Evolutionary conservation across 495 filamentous ascomycete species (phyloP).

Genomic region (Cryomyces minteri): DNA sequence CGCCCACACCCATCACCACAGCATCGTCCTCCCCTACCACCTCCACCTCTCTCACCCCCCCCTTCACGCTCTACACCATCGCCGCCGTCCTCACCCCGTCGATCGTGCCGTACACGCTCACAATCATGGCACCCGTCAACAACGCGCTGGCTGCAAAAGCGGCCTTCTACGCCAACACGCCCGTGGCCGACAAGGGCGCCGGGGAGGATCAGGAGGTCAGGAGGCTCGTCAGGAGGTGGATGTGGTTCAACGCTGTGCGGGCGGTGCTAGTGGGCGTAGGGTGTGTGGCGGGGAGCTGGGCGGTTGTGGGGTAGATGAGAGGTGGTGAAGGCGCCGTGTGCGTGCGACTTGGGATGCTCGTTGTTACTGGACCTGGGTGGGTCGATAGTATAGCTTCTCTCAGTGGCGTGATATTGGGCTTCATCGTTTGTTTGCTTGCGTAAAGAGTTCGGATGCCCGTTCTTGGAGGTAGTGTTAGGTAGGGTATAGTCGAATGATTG

Average conservation of each 20-base stretch:
- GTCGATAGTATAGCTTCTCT: too few species aligned
- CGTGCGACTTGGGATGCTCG: too few species aligned
- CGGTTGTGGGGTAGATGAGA: neutral
- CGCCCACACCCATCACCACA: neutral
- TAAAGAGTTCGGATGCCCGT: too few species aligned
- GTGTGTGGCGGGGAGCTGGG: neutral
- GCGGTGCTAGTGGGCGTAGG: neutral
- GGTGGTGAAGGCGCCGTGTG: too few species aligned
- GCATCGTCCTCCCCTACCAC: neutral
- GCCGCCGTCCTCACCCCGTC: neutral
- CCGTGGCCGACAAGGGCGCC: neutral
- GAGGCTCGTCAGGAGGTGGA: constrained; percentile 2
- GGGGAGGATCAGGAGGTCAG: neutral
- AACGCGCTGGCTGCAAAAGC: neutral
- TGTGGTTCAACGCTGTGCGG: neutral
- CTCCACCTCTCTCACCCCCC: neutral
- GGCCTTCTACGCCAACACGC: neutral
- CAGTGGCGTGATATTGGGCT: too few species aligned
- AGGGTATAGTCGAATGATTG: too few species aligned
- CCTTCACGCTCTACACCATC: constrained; percentile 1
- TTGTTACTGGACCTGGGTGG: too few species aligned
- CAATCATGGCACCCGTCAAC: constrained; percentile 4
- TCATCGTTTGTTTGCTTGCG: too few species aligned
- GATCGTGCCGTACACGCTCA: constrained; percentile 4
- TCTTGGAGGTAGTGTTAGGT: too few species aligned